Percentiles rank a stretch among this genome's conserved stretches.
These are phyloP conservation scores for Hericium erinaceus DNA, from an alignment of 768 basidiomycete species.

Conservation along the genomic window DNA sequence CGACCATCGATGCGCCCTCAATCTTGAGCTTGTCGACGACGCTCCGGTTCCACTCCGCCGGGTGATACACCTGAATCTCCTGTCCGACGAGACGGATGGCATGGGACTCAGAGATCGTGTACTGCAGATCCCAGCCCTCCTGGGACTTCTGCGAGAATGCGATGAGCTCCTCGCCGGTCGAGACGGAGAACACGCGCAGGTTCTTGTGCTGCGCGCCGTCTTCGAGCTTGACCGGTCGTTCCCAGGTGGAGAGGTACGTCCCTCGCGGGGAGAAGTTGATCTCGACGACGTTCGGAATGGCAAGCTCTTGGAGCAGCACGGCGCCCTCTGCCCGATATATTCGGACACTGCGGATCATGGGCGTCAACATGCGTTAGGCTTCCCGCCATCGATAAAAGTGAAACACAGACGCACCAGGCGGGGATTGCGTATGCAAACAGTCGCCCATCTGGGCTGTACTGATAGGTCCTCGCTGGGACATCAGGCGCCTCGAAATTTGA, in stretches of 20 bases:
- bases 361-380: conserved; percentile 2
- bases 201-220: conserved; percentile 92
- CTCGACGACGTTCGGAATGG: conserved; percentile 70
- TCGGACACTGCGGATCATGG: conserved; percentile 45
- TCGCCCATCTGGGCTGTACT: conserved; percentile 82
- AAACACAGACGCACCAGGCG: conserved; percentile 43
- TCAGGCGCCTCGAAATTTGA: conserved; percentile 60
- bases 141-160: conserved; percentile 85
- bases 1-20: conserved; percentile 71
- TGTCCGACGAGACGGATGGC: conserved; percentile 71
- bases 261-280: conserved; percentile 89
- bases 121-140: conserved; percentile 88
- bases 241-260: conserved; percentile 92
- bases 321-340: conserved; percentile 70
- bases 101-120: conserved; percentile 82
- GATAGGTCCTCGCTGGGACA: conserved; percentile 61
- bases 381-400: conserved; percentile 3
- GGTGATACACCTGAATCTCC: conserved; percentile 79
- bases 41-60: conserved; percentile 72
- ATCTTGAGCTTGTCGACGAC: conserved; percentile 74
- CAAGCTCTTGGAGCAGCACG: conserved; percentile 65
- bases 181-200: conserved; percentile 80
- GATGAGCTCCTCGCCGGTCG: conserved; percentile 79
- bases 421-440: conserved; percentile 81
- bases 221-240: conserved; percentile 85